These are phyloP conservation scores for Diversispora epigaea DNA, from an alignment of 192 early-diverging fungal genomes.

Conservation along the genomic window DNA sequence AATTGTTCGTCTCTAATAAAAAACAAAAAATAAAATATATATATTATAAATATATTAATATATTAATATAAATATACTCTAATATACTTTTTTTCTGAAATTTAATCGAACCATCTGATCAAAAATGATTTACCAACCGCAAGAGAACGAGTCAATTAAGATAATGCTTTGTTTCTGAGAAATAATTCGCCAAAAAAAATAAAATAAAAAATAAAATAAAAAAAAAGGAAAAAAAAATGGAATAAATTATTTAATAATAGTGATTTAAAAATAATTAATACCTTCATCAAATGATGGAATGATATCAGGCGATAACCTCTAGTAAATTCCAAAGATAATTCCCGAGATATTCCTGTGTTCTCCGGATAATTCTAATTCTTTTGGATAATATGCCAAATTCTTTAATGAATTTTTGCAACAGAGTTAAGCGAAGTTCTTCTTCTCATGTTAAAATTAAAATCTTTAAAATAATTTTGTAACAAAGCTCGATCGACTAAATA, in stretches of 20 bases:
- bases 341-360: neutral
- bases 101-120: constrained; percentile 52
- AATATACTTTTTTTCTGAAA: constrained; percentile 45
- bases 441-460: neutral
- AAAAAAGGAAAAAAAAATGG: neutral
- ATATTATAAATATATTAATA: no score
- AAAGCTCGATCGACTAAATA: neutral
- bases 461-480: neutral
- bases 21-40: no score
- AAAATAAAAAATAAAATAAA: neutral
- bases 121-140: constrained; percentile 73
- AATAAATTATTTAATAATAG: neutral
- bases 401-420: no score
- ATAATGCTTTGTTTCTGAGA: constrained; percentile 49
- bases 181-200: neutral
- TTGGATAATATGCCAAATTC: no score
- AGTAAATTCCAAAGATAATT: neutral
- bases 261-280: neutral
- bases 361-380: neutral
- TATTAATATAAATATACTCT: neutral
- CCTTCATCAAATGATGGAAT: neutral
- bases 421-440: neutral
- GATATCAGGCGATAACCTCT: neutral
- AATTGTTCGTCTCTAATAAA: constrained; percentile 81
- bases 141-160: constrained; percentile 61